These are phyloP conservation scores for Plasmodium knowlesi DNA, from an alignment of 169 alveolate genomes.

Conservation along the genomic window DNA sequence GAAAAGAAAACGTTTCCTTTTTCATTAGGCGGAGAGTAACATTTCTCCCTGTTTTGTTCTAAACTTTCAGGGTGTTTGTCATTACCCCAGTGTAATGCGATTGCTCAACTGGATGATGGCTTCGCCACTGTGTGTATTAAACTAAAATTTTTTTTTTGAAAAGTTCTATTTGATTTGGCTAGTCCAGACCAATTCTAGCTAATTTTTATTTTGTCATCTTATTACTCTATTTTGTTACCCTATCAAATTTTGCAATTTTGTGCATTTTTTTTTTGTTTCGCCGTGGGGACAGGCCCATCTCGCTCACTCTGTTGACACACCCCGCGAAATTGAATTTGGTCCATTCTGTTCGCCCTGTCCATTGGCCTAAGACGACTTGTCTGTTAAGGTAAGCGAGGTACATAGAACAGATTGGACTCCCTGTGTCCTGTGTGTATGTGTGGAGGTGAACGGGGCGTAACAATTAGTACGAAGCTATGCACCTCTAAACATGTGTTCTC, in stretches of 20 bases:
- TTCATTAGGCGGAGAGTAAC: not conserved
- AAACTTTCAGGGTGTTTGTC: not conserved
- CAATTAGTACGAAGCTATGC: not conserved
- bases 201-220: not conserved
- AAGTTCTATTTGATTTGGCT: not conserved
- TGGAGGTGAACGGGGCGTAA: not conserved
- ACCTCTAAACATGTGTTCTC: not conserved
- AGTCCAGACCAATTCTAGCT: not conserved
- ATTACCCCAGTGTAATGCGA: not conserved
- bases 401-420: not conserved
- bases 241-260: not conserved
- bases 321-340: not conserved
- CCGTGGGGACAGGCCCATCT: not conserved
- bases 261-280: not conserved
- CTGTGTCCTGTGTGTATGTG: not conserved
- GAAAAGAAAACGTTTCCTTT: not conserved
- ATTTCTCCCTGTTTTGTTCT: not conserved
- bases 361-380: not conserved
- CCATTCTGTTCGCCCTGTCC: not conserved
- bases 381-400: not conserved
- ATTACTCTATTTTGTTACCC: not conserved
- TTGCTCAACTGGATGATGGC: not conserved
- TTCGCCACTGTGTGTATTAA: not conserved
- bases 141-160: not conserved
- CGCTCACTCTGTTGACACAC: not conserved